Evolutionary conservation across 2,329 filamentous ascomycete species (phyloP), one percentile per base, ranked within the genome.

Genomic region (Amphichorda felina): DNA sequence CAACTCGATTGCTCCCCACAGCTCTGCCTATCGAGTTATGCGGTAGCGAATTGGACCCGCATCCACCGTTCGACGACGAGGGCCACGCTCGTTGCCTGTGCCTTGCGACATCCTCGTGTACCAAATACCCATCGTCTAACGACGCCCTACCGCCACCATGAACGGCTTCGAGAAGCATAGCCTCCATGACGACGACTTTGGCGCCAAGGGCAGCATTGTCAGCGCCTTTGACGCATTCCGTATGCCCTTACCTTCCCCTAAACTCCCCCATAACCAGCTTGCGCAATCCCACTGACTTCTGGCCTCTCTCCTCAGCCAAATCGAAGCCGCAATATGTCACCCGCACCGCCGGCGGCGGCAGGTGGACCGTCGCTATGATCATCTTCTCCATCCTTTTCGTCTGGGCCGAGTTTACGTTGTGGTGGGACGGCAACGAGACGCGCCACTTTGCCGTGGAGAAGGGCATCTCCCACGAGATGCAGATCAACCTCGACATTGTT

Each of bases 221-320:
- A 80, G 79, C 59, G 87, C 89, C 40, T 98, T 98, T 60, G 91
- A 98, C 66, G 89, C 88, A 45, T 98, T 98, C 58, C 89, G 87
- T 94, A 74, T 54, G 83, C n/a, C n/a, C n/a, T n/a, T n/a, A n/a
- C n/a, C n/a, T n/a, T 48, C 27, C 30, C 19, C 30, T 7, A 15
- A 26, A 24, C 2, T 30, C 34, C 34, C 18, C 29, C 13, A 8
- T 25, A 17, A 9, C 15, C 16, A 18, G 9, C 15, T 31, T 24
- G 9, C 19, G 27, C 26, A 34, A 44, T 50, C 37, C 28, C 9
- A 31, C 29, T 33, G 13, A 49, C 42, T 30, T 13, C n/a, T 9
- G 7, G 7, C 13, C n/a, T 17, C 38, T 36, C 25, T 33, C 25
- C 15, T 18, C 52, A 94, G 88, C 91, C 45, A 96, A 98, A 69